Evolutionary conservation across 345 rosid genomes (phyloP), one percentile per base, ranked within the genome.

Genomic region (Corchorus olitorius): DNA sequence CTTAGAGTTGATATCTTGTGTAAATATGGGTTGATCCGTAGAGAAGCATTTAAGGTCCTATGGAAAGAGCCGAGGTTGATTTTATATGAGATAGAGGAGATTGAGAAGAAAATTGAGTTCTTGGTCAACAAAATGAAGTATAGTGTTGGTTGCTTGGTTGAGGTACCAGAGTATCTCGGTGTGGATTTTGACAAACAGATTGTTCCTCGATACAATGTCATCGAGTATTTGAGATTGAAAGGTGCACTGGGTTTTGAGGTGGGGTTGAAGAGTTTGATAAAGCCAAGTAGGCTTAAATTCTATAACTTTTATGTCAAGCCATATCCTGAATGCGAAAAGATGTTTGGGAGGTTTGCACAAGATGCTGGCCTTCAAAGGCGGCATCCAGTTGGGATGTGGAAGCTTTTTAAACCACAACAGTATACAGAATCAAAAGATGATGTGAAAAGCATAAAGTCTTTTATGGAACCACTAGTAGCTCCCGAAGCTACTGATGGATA

Each of bases 21-120:
- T 85, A 80, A 80, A 82, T 79, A 85, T 37, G 94, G 97, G 77
- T 53, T 94, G 84, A 94, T 83, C 54, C 92, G 73, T 49, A 86
- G 96, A 78, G 97, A 92, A 13, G 97, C 97, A 8, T 87, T 92
- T 12, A 89, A 84, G 80, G 86, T 94, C 70, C 75, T 94, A 65
- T 89, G 94, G 97, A 88, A 86, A 83, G 98, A 94, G 79, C 94
- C 97, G 0, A 84, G 97, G 83, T 85, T 87, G 81, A 83, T 92
- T 78, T 74, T 86, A 4, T 91, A 94, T 53, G 82, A 79, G 55
- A 61, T 87, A 6, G 89, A 83, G 53, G 94, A 92, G 12, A 84
- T 89, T 37, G 92, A 92, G 76, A 86, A 87, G 85, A 94, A 92
- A 88, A 88, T 92, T 63, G 88, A 84, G 74, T 91, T 89, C 77